Percentiles rank a stretch among this genome's conserved stretches.
phyloP scores from a whole-genome alignment of 192 early-diverging fungal species.

The Spizellomyces punctatus region DNA sequence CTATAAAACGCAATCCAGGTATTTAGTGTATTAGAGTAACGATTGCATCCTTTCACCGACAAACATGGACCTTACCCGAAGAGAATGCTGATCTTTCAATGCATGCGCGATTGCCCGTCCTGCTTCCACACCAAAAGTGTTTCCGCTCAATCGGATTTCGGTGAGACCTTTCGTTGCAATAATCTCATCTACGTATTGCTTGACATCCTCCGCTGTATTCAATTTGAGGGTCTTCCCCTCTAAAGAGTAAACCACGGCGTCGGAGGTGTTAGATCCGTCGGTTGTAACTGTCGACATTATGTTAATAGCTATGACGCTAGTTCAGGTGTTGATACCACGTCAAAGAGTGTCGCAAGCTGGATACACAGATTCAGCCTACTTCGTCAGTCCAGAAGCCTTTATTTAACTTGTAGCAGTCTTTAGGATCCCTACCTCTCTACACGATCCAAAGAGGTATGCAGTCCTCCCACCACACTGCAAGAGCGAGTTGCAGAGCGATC shows the following conservation, averaged over 20 bases:
- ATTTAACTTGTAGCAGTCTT: too few relatives aligned
- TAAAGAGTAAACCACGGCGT: constrained; percentile 58
- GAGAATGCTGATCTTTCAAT: constrained; percentile 62
- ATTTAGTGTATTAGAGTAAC: neutral
- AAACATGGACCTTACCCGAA: constrained; percentile 67
- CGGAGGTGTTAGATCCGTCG: neutral
- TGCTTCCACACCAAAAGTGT: constrained; percentile 93
- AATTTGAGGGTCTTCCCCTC: constrained; percentile 89
- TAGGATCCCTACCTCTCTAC: too few relatives aligned
- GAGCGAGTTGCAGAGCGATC: too few relatives aligned
- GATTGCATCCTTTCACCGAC: neutral
- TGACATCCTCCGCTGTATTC: constrained; percentile 79
- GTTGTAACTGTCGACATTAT: too few relatives aligned
- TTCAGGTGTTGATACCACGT: too few relatives aligned
- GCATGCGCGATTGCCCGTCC: constrained; percentile 74
- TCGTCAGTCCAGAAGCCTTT: too few relatives aligned
- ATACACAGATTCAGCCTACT: too few relatives aligned
- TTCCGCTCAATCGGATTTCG: constrained; percentile 79
- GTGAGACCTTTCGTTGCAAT: constrained; percentile 62
- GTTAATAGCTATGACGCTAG: too few relatives aligned
- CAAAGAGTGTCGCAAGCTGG: too few relatives aligned
- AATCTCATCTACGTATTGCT: constrained; percentile 74
- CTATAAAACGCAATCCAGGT: constrained; percentile 41
- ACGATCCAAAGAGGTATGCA: too few relatives aligned
- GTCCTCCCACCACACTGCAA: too few relatives aligned